Evolutionary conservation across 2,329 filamentous ascomycete species (phyloP).

Genomic region (Penicillium corylophilum): DNA sequence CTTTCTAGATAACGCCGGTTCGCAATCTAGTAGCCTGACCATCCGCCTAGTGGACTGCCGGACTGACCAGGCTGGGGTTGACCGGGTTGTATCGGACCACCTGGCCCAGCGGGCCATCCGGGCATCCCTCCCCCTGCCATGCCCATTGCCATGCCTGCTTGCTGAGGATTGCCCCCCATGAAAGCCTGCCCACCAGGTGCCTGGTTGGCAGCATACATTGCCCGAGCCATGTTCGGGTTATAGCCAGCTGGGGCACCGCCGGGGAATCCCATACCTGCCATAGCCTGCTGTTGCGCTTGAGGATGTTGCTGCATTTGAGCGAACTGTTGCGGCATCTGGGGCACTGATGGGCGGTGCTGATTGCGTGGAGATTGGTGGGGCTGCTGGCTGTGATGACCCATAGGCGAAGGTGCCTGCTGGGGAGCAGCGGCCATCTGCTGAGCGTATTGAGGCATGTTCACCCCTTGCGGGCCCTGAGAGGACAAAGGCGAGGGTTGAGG

Average conservation of each 20-base stretch:
- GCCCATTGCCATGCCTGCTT: conserved; percentile 36
- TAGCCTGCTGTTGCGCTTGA: conserved; percentile 35
- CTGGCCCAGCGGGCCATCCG: conserved; percentile 38
- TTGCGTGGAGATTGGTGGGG: conserved; percentile 47
- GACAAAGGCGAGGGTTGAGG: conserved; percentile 60
- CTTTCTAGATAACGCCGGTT: conserved; percentile 27
- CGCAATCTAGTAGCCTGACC: conserved; percentile 38
- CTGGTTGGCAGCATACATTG: conserved; percentile 40
- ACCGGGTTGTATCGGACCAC: conserved; percentile 37
- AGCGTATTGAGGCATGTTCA: conserved; percentile 42
- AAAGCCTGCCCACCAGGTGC: conserved; percentile 34
- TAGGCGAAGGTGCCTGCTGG: conserved; percentile 40
- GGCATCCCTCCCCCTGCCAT: conserved; percentile 39
- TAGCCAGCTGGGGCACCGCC: conserved; percentile 34
- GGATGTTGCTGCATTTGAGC: conserved; percentile 34
- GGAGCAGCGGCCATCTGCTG: conserved; percentile 41
- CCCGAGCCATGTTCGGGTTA: conserved; percentile 32
- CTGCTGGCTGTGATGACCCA: conserved; percentile 33
- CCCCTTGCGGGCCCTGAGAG: conserved; percentile 38
- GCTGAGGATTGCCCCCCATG: conserved; percentile 36
- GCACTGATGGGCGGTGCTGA: conserved; percentile 36
- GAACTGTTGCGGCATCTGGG: conserved; percentile 39
- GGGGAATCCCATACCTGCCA: conserved; percentile 40
- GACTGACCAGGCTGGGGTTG: conserved; percentile 41
- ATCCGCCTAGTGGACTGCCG: conserved; percentile 38